Evolutionary conservation across 2,329 filamentous ascomycete genomes (phyloP).

Genomic region (Cordyceps cicadae): DNA sequence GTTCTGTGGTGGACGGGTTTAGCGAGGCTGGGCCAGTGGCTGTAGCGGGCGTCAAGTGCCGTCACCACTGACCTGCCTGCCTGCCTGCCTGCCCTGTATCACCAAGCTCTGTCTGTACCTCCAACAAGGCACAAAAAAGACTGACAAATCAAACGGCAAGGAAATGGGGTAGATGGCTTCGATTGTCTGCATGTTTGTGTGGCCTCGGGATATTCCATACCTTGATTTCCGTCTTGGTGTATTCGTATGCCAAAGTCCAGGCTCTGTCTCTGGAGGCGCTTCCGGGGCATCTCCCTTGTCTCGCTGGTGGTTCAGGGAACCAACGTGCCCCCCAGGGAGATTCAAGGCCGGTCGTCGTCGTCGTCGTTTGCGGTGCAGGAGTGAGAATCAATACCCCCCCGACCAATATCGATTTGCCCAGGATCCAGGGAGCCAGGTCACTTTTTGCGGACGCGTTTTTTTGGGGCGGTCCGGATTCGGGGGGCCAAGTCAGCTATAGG

Average conservation of each 20-base stretch:
- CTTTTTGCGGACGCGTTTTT: conserved; percentile 1
- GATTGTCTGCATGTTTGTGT: background rate
- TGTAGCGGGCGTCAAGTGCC: background rate
- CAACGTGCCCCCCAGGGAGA: background rate
- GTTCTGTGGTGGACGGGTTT: background rate
- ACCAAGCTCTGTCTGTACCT: background rate
- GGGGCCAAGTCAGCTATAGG: background rate
- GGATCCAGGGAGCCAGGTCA: background rate
- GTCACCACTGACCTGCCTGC: background rate
- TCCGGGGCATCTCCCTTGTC: conserved; percentile 21
- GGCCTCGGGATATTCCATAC: conserved; percentile 12
- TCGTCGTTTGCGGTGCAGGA: background rate
- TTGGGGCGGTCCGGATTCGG: background rate
- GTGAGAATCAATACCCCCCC: background rate
- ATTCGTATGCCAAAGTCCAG: conserved; percentile 21
- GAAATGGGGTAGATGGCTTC: background rate
- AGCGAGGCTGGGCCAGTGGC: background rate
- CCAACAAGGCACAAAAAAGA: background rate
- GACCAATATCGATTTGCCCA: background rate
- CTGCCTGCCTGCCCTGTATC: background rate
- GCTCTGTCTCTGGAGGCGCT: conserved; percentile 25
- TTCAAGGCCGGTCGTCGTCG: background rate
- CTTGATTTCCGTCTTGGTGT: conserved; percentile 23
- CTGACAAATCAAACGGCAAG: background rate
- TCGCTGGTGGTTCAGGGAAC: background rate